Evolutionary conservation across 176 grass and related monocot genomes (phyloP).

Genomic region (Eremochloa ophiuroides): DNA sequence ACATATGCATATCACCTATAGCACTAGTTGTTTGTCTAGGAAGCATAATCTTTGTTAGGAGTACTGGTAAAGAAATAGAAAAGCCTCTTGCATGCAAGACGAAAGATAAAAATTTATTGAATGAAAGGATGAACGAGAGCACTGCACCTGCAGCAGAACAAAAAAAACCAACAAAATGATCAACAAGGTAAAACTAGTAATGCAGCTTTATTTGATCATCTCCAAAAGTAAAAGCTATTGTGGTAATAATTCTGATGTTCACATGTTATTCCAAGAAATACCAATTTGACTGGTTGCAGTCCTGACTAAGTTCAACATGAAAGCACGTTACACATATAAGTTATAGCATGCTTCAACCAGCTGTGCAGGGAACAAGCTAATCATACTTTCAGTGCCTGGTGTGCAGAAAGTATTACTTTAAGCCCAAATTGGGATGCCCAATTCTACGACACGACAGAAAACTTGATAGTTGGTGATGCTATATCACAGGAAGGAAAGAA

Average conservation of each 20-base stretch:
- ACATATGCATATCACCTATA: neutral
- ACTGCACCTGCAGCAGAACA: neutral
- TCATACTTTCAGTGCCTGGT: neutral
- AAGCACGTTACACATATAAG: neutral
- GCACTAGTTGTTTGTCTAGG: neutral
- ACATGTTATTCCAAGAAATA: slow-evolving; percentile 11
- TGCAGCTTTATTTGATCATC: slow-evolving; percentile 14
- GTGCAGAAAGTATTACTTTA: neutral
- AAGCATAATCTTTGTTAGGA: neutral
- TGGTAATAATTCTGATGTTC: neutral
- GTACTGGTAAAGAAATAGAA: neutral
- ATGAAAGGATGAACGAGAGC: neutral
- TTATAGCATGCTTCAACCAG: neutral
- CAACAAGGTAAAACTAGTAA: neutral
- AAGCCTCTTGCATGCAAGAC: neutral
- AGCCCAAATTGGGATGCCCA: neutral
- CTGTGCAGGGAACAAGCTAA: neutral
- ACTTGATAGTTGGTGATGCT: neutral
- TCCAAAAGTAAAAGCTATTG: slow-evolving; percentile 2
- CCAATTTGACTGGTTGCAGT: neutral
- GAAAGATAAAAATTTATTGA: neutral
- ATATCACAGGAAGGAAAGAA: neutral
- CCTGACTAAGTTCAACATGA: neutral
- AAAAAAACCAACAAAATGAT: slow-evolving; percentile 5
- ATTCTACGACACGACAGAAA: neutral